Conservation (phyloP, 2,329 filamentous ascomycete genomes). For the Alternaria gaisen region DNA sequence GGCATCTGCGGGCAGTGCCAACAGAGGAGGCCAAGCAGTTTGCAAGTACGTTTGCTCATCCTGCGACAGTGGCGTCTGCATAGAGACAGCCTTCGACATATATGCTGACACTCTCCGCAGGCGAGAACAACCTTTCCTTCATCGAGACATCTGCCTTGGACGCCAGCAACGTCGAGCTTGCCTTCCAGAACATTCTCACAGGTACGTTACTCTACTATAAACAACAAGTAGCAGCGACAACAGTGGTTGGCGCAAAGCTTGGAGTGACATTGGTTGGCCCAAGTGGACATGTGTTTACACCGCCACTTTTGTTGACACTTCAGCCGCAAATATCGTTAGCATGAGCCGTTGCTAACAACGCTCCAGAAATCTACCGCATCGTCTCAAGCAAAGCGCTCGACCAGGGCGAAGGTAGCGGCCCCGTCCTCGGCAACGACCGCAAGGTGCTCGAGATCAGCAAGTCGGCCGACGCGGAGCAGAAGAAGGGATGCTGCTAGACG, state of each 20-base stretch:
- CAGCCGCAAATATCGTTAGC: background rate
- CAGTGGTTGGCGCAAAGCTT: background rate
- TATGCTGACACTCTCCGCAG: slow-evolving; percentile 56
- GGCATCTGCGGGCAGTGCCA: slow-evolving; percentile 93
- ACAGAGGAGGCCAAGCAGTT: slow-evolving; percentile 98
- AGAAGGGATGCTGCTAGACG: slow-evolving; percentile 81
- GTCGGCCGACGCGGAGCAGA: slow-evolving; percentile 79
- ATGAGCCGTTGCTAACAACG: slow-evolving; percentile 11
- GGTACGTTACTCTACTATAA: slow-evolving; percentile 66
- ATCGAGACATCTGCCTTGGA: slow-evolving; percentile 99
- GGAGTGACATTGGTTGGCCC: background rate
- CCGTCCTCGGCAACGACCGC: slow-evolving; percentile 76
- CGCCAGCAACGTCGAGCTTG: slow-evolving; percentile 98
- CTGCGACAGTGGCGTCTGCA: slow-evolving; percentile 22
- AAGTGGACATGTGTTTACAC: slow-evolving; percentile 14
- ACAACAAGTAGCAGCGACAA: background rate
- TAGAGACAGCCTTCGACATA: background rate
- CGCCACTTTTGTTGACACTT: slow-evolving; percentile 18
- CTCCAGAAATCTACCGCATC: slow-evolving; percentile 95
- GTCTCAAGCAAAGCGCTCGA: slow-evolving; percentile 98
- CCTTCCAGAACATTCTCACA: slow-evolving; percentile 99
- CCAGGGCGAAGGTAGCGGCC: slow-evolving; percentile 81
- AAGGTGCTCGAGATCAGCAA: slow-evolving; percentile 86
- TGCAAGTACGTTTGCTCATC: slow-evolving; percentile 73
- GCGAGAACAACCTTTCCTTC: slow-evolving; percentile 97